Base-by-base conservation (phyloP, 495 filamentous ascomycete genomes). In the Penicillium soppii region DNA sequence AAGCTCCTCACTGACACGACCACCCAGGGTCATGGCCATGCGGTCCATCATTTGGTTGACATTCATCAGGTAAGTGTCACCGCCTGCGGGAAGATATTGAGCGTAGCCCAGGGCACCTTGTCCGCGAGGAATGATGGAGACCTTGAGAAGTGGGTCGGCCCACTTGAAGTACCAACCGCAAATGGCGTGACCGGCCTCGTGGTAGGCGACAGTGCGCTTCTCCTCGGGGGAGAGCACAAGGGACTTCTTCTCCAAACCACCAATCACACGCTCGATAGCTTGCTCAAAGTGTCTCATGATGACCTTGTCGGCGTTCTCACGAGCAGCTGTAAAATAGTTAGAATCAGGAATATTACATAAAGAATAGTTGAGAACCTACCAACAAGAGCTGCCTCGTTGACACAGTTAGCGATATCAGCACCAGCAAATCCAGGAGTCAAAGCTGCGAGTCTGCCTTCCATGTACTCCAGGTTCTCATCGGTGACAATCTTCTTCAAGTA, bases 1-100 rank as follows among this genome's bases (percentile, higher is more conserved):
- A 4, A 98, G 65, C 70, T 98, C 94, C 70, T 98, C 94, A 30
- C 86, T 91, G 33, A 98, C 88, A 54, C 94, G 87, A 3, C 94
- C 94, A 58, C 89, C 94, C 32, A 98, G 83, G 15, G 94, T 96
- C 94, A 98, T 98, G 53, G 95, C 94, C 95, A 98, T 98, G 52
- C 95, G 90, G 70, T 98, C 94, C 92, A 97, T 97, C 21, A 98
- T 75, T 74, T 98, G 94, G 68, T 92, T 86, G 55, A 89, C 85
- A 56, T 84, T 96, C 91, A 98, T 89, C 45, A 97, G 80, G 68
- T 97, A 97, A 21, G 88, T 88, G 64, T 98, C 94, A 32, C 71
- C 71, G 25, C 86, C 82, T 2, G 84, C 72, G 2, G 94, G 94
- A n/a, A 98, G 80, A 66, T 96, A 96, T 69, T 98, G 94, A 7